These are phyloP conservation scores for Aspergillus eucalypticola DNA, from an alignment of 2,329 filamentous ascomycete species.

Conservation along the genomic window DNA sequence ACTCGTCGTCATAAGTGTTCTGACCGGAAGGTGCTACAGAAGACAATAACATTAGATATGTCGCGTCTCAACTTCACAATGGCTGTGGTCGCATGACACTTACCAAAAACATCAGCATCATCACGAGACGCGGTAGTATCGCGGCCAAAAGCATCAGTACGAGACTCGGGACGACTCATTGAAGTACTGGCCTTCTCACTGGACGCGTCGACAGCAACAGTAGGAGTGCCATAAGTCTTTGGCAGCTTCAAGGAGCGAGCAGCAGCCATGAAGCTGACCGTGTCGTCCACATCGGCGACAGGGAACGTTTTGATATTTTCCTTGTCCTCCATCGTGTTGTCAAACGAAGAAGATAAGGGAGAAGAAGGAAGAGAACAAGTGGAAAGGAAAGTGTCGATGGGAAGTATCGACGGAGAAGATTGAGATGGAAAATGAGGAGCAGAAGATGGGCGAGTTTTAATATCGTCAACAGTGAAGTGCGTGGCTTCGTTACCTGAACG, in stretches of 20 bases:
- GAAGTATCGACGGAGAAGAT: background rate
- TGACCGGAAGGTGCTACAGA: background rate
- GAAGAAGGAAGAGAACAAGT: background rate
- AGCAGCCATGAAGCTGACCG: conserved; percentile 31
- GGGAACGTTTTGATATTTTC: conserved; percentile 7
- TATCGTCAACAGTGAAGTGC: background rate
- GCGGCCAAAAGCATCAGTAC: background rate
- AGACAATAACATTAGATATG: background rate
- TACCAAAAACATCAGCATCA: conserved; percentile 7
- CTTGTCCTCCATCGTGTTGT: background rate
- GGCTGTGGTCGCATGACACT: background rate
- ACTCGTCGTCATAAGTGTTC: background rate
- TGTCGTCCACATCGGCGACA: conserved; percentile 27
- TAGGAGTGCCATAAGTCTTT: conserved; percentile 6
- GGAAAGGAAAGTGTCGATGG: background rate
- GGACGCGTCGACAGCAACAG: conserved; percentile 7
- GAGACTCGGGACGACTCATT: background rate
- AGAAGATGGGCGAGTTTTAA: background rate
- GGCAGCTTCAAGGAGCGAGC: conserved; percentile 21
- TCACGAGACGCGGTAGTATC: no score
- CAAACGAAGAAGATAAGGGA: background rate
- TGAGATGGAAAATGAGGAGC: background rate
- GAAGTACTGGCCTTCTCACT: conserved; percentile 6
- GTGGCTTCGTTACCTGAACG: background rate
- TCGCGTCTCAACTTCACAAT: background rate